Base-by-base conservation (phyloP, 805 yeast genomes). In the Candida nanaspora region DNA sequence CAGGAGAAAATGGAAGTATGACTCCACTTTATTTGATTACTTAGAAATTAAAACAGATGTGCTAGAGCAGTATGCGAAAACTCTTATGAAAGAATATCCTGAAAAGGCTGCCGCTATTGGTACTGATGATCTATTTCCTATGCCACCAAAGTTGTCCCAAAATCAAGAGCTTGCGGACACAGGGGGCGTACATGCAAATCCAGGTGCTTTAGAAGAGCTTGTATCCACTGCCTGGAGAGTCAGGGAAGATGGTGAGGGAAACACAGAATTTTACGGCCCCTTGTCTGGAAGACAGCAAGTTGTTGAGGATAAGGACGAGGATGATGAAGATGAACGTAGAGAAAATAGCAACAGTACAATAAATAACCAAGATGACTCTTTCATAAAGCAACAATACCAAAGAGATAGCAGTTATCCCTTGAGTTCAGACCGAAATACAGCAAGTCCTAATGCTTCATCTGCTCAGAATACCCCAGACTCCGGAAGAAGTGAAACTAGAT, bases 221-320 rank as follows among this genome's bases (percentile, higher is more conserved):
- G 49, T 50, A 10, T 56, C 60, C 0, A 61, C 65, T 3, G 58
- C 61, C 6, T 62, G 65, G 65, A 48, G 55, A 31, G 65, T 61
- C 4, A 41, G 60, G 13, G 48, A 47, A 19, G 58, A 55, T 38
- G 43, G 44, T 3, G 35, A 44, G 7, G 59, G 61, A 1, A 41
- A 47, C 15, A 59, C 63, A 3, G 63, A 55, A 18, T 62, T 61
- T 41, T 62, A 62, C 40, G 66, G 66, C 0, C 66, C 65, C 3
- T 50, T 61, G 2, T 59, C 64, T 1, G 65, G 63, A 3, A 41
- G 65, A 28, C 62, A 57, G 37, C 55, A 55, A 25, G 57, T 55
- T 20, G 27, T 47, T 4, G 63, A 57, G 10, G 51, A 43, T 6
- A 43, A 20, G 3, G 35, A 14, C 16, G 35, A 27, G 16, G 35